phyloP scores from a whole-genome alignment of 129 eudicot species.

The Saussurea involucrata region DNA sequence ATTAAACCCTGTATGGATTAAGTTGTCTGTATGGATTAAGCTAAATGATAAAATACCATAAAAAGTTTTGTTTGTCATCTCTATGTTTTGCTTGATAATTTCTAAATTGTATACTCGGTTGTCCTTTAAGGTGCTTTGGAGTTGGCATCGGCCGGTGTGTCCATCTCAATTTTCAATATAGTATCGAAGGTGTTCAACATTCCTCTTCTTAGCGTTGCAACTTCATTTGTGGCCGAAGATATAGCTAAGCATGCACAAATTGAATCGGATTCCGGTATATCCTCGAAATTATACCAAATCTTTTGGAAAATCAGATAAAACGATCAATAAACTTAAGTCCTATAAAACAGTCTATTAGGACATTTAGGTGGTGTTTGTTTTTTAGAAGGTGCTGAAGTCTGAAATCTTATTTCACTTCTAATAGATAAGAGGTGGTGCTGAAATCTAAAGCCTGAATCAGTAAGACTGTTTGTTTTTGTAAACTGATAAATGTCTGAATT shows the following conservation, averaged over 20 bases:
- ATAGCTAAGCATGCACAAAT: conserved; percentile 38
- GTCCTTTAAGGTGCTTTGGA: conserved; percentile 52
- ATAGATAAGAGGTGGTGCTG: too few relatives aligned
- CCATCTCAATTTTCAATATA: conserved; percentile 69
- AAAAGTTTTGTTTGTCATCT: neutral
- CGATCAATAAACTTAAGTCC: too few relatives aligned
- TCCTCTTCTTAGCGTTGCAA: conserved; percentile 73
- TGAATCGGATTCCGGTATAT: conserved; percentile 42
- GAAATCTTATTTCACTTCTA: too few relatives aligned
- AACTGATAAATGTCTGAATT: too few relatives aligned
- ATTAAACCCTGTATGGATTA: neutral
- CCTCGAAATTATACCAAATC: neutral
- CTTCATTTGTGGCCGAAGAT: conserved; percentile 84
- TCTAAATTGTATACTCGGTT: conserved; percentile 5
- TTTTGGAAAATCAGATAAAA: neutral
- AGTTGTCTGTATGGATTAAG: neutral
- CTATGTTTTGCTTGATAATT: conserved; percentile 8
- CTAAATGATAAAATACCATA: too few relatives aligned
- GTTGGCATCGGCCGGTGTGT: conserved; percentile 76
- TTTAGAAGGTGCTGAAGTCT: too few relatives aligned
- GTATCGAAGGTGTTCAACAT: conserved; percentile 74
- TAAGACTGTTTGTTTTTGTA: too few relatives aligned
- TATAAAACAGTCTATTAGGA: too few relatives aligned
- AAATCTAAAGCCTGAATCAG: too few relatives aligned
- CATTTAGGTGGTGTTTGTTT: too few relatives aligned